Base-by-base conservation (phyloP, 2,329 filamentous ascomycete species). In the Ceratocystis colombiana region DNA sequence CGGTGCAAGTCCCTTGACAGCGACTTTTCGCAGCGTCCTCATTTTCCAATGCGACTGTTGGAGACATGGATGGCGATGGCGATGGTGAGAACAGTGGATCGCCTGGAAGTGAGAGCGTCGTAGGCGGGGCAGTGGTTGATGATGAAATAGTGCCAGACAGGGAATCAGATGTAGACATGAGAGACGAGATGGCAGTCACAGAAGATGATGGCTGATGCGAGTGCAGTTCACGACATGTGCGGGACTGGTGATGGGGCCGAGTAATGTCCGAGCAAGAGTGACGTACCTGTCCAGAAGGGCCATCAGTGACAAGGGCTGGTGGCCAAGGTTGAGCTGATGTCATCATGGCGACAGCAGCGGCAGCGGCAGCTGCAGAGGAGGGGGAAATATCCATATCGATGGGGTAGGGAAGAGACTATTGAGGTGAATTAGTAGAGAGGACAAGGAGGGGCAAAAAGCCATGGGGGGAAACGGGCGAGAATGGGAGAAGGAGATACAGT, bases 61-160 rank as follows among this genome's bases (percentile, higher is more conserved):
- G 53, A 50, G 74, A 69, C 25, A 70, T 69, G 28, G 75, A 71
- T 57, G 77, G 74, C 62, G 77, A 71, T 30, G 73, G 72, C 48
- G 72, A 73, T 15, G 75, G 70, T 61, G 75, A 67, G 28, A 67
- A 67, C 17, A 67, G 30, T 22, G 62, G 66, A 33, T 67, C 66
- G 28, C 28, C 53, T 6, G 66, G 66, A n/a, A 67, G 46, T 25
- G 66, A 67, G 25, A 67, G 53, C 7, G 62, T 67, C 28, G 63
- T 57, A n/a, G 64, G 63, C 41, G 61, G 57, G 17, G 45, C 61
- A 6, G 64, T 62, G 28, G 46, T 37, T 17, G 53, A 59, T 17
- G 53, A 59, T 17, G 53, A 30, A 17, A 59, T 17, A 17, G 53
- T 30, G 28, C 53, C 28, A 17, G 53, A 17, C 53, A 59, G 53